Evolutionary conservation across 2,329 filamentous ascomycete genomes (phyloP).

Genomic region (Thelonectria blattea): DNA sequence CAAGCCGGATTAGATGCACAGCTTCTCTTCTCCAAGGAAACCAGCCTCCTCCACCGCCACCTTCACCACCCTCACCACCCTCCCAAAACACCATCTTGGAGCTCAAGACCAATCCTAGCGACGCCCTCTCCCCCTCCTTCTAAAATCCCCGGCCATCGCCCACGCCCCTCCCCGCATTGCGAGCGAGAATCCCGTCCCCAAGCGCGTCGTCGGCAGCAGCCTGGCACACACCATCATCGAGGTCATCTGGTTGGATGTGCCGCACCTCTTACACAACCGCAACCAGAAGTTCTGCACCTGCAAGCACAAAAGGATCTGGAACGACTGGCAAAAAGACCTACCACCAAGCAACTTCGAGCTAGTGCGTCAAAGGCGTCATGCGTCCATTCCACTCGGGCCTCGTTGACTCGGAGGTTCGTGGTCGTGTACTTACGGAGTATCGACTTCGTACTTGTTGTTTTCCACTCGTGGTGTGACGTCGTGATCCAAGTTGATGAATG

Average conservation of each 20-base stretch:
- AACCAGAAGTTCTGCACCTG: not conserved
- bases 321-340: no score
- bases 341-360: not conserved
- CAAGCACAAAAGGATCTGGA: no score
- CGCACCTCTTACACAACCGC: slow-evolving; percentile 7
- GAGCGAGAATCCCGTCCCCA: slow-evolving; percentile 10
- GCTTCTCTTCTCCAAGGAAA: not conserved
- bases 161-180: not conserved
- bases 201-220: slow-evolving; percentile 1
- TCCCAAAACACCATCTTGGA: not conserved
- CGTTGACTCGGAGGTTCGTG: not conserved
- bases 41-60: no score
- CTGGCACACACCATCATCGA: not conserved
- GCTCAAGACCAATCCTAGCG: slow-evolving; percentile 2
- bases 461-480: slow-evolving; percentile 30
- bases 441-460: not conserved
- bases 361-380: slow-evolving; percentile 18
- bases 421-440: slow-evolving; percentile 4
- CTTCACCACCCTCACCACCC: not conserved
- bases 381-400: slow-evolving; percentile 9
- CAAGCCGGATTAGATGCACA: no score
- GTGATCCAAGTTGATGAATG: slow-evolving; percentile 16
- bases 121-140: not conserved
- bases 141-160: slow-evolving; percentile 13
- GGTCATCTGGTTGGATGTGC: slow-evolving; percentile 7